Evolutionary conservation across 192 early-diverging fungal genomes (phyloP).

Genomic region (Coemansia reversa): DNA sequence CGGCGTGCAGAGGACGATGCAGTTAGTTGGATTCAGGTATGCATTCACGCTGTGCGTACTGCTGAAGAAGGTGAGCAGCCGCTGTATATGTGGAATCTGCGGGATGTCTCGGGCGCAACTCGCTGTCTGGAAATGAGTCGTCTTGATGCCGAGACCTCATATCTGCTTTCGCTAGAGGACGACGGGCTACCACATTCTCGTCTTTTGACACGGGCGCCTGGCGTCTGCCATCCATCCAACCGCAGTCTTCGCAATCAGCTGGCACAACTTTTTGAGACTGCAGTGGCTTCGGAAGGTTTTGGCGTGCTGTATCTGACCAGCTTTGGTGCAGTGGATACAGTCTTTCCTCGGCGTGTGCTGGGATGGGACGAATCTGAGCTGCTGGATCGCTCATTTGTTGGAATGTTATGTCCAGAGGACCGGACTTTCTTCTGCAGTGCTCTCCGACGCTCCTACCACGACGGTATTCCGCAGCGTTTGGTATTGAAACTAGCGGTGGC

Average conservation of each 20-base stretch:
- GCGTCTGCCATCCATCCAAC: conserved; percentile 8
- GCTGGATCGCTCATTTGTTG: conserved; percentile 46
- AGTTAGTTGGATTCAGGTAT: conserved; percentile 44
- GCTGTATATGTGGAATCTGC: conserved; percentile 40
- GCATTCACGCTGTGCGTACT: conserved; percentile 25
- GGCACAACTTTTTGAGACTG: conserved; percentile 20
- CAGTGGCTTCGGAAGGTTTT: conserved; percentile 30
- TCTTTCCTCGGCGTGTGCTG: conserved; percentile 47
- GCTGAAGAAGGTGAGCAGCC: conserved; percentile 8
- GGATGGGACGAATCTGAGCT: conserved; percentile 37
- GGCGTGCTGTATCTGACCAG: conserved; percentile 40
- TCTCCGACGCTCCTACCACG: conserved; percentile 37
- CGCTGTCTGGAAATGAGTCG: conserved; percentile 40
- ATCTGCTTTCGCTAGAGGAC: conserved; percentile 40
- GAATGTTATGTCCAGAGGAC: conserved; percentile 42
- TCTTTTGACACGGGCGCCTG: conserved; percentile 33
- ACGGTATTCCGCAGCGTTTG: conserved; percentile 46
- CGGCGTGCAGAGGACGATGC: conserved; percentile 31
- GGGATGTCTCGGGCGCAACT: conserved; percentile 34
- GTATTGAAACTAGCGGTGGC: conserved; percentile 27
- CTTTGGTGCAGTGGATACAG: conserved; percentile 46
- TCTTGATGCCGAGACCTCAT: conserved; percentile 13
- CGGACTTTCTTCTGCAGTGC: conserved; percentile 38
- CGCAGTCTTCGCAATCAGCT: conserved; percentile 16
- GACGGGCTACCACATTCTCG: conserved; percentile 46